Percentiles rank a stretch among this genome's conserved stretches.
Evolutionary conservation across 1,139 yeast species (phyloP).

Genomic region (Suhomyces bolitotheri): DNA sequence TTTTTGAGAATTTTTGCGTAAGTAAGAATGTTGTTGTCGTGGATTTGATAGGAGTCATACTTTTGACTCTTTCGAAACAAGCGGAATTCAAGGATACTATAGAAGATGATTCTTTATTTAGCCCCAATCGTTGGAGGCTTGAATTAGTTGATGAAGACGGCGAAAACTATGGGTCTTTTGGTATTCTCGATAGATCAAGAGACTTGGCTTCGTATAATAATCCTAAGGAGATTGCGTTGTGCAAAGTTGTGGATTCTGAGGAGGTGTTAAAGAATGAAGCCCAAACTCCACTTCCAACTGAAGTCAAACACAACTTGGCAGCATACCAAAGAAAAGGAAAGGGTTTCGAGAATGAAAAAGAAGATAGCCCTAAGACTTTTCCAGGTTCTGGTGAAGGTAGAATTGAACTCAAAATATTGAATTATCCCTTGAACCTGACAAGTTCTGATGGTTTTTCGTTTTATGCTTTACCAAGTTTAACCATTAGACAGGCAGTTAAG

Average conservation of each 20-base stretch:
- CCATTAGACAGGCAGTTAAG: conserved; percentile 33
- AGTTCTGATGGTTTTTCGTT: conserved; percentile 7
- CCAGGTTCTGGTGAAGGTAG: conserved; percentile 1
- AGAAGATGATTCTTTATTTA: conserved; percentile 22
- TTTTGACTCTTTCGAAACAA: conserved; percentile 35
- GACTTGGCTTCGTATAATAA: conserved; percentile 55
- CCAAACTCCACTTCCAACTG: conserved; percentile 56
- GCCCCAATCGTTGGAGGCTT: conserved; percentile 68
- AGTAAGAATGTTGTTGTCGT: conserved; percentile 51
- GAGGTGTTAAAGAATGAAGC: conserved; percentile 36
- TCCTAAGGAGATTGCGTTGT: conserved; percentile 66
- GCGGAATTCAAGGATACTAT: conserved; percentile 22
- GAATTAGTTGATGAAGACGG: conserved; percentile 79
- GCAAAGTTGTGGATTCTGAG: conserved; percentile 39
- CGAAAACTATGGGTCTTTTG: conserved; percentile 74
- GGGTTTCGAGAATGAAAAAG: background rate
- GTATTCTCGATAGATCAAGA: conserved; percentile 60
- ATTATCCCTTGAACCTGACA: conserved; percentile 6
- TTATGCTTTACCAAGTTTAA: conserved; percentile 17
- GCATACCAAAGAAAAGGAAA: conserved; percentile 12
- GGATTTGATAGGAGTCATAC: conserved; percentile 64
- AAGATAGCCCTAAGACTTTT: conserved; percentile 1
- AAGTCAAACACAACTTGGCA: conserved; percentile 31
- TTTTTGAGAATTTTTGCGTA: conserved; percentile 35
- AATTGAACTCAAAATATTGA: conserved; percentile 6